Base-by-base conservation (phyloP, 768 basidiomycete genomes). In the Suillus subaureus region DNA sequence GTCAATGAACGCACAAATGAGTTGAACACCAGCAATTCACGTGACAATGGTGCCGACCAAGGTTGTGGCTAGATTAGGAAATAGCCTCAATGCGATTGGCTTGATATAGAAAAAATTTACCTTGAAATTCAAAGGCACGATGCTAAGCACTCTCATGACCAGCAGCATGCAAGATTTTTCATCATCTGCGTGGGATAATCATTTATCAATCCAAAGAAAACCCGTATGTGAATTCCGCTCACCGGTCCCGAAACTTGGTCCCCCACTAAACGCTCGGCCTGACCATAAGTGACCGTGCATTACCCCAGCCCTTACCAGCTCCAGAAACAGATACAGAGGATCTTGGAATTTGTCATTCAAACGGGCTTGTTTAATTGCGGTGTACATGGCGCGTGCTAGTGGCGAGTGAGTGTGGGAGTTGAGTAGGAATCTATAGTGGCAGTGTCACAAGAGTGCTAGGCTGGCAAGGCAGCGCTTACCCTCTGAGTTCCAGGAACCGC, bases 341-440 rank as follows among this genome's bases (percentile, higher is more conserved):
- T 99, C 97, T 77, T 99, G 97, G 84, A 99, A 98, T 80, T 97
- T 97, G 83, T 99, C 97, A 76, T 96, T 97, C 71, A 98, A 79
- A 45, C 92, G 87, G 7, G 93, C 88, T 40, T 82, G 83, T 69
- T 87, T 86, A 73, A 96, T 82, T 18, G 94, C 94, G 33, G 84
- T 85, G 77, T 93, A 87, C 87, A 98, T 94, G 9, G 97, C 97
- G 64, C 94, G 88, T 49, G 96, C 96, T 71, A 97, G 82, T 40
- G 93, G 84, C 4, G 94, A 93, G 75, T 97, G 97, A 45, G 85
- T 88, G 78, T 99, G 97, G 5, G 90, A 86, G 74, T 93, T 93
- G 68, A 91, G 79, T 64, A 97, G 83, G 84, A 98, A 97, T 69
- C 96, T 97, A 72, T 63, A 18, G 62, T 62, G 64, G 23, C 52